phyloP scores from a whole-genome alignment of 2,329 filamentous ascomycete genomes.

The Endoconidiophora laricicola region DNA sequence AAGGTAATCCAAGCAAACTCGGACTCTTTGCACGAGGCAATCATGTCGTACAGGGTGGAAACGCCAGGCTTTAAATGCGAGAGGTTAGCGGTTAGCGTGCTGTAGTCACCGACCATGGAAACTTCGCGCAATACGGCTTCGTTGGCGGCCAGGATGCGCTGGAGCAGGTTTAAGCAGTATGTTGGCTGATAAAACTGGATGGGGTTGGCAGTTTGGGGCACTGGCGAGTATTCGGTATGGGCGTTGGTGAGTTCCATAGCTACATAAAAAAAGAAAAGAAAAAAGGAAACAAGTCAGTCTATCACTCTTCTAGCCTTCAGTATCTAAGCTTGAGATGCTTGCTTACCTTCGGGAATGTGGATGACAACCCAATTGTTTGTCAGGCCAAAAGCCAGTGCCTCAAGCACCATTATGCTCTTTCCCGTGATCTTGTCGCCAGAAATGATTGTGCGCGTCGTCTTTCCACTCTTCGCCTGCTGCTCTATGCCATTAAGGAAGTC shows the following conservation, averaged over 20 bases:
- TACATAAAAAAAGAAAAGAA: conserved; percentile 18
- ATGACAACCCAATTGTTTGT: conserved; percentile 79
- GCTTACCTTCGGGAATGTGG: conserved; percentile 71
- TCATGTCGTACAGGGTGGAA: conserved; percentile 51
- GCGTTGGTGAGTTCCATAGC: conserved; percentile 69
- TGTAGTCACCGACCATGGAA: conserved; percentile 28
- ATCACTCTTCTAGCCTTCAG: not conserved
- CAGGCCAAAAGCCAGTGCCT: conserved; percentile 68
- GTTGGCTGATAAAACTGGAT: conserved; percentile 59
- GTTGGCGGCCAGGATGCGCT: conserved; percentile 59
- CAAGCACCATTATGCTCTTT: conserved; percentile 74
- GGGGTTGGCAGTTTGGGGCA: conserved; percentile 37
- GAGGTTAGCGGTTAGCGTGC: conserved; percentile 24
- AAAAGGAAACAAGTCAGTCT: not conserved
- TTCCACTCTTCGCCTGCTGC: conserved; percentile 32
- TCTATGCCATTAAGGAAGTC: conserved; percentile 48
- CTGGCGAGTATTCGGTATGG: conserved; percentile 61
- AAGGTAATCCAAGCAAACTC: conserved; percentile 71
- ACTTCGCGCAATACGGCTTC: conserved; percentile 39
- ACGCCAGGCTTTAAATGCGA: conserved; percentile 43
- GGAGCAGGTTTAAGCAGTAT: conserved; percentile 60
- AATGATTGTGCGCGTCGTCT: conserved; percentile 47
- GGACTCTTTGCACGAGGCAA: conserved; percentile 53
- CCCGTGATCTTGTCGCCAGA: conserved; percentile 60
- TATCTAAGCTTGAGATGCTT: not conserved